Conservation (phyloP, 2,329 filamentous ascomycete genomes). For the Nothophoma quercina region DNA sequence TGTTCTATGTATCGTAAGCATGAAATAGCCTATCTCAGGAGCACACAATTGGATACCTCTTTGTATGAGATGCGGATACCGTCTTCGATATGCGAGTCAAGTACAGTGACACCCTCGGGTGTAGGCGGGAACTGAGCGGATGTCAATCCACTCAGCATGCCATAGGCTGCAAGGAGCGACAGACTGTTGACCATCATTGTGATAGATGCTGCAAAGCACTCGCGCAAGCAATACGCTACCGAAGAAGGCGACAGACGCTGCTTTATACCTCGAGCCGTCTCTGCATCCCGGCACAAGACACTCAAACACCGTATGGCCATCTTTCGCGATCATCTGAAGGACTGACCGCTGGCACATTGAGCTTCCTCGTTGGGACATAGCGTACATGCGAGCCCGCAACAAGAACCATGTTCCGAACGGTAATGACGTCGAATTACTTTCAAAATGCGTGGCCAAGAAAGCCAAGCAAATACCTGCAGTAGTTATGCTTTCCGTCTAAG, state of each 20-base stretch:
- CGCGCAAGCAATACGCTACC: too few species aligned
- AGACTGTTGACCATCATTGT: conserved; percentile 20
- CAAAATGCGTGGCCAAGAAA: conserved; percentile 29
- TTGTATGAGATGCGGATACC: conserved; percentile 55
- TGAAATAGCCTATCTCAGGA: too few species aligned
- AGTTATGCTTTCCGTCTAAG: conserved; percentile 5
- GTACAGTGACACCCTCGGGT: conserved; percentile 48
- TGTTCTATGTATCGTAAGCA: too few species aligned
- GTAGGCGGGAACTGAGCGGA: conserved; percentile 51
- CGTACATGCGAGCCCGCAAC: conserved; percentile 21
- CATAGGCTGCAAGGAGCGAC: conserved; percentile 24
- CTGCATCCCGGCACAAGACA: background rate
- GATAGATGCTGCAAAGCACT: background rate
- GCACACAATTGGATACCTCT: conserved; percentile 36
- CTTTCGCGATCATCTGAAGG: background rate
- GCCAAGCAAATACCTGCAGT: conserved; percentile 19
- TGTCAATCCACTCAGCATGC: conserved; percentile 20
- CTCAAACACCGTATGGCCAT: conserved; percentile 1
- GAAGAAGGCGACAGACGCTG: background rate
- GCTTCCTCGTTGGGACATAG: conserved; percentile 37
- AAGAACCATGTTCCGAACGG: conserved; percentile 10
- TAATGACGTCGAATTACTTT: conserved; percentile 28
- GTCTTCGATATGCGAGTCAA: conserved; percentile 51
- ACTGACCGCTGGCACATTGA: conserved; percentile 12
- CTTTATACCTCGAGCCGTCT: conserved; percentile 2